A percentile compares a stretch with the other conserved stretches of the same genome.
These are phyloP conservation scores for Backusella australiensis DNA, from an alignment of 192 early-diverging fungal species.

Conservation along the genomic window DNA sequence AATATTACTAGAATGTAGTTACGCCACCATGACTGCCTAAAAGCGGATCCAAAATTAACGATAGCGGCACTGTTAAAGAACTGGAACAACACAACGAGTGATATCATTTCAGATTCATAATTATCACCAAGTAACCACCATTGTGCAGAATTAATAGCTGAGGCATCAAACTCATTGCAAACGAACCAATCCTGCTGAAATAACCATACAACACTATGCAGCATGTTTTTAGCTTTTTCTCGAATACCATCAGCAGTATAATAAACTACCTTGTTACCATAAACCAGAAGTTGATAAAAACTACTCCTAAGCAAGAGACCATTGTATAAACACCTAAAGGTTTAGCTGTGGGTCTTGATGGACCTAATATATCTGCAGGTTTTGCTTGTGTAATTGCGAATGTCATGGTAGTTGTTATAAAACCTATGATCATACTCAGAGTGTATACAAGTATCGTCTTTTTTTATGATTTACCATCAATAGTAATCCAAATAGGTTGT, in stretches of 20 bases:
- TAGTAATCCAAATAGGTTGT: slow-evolving; percentile 72
- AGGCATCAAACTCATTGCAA: slow-evolving; percentile 78
- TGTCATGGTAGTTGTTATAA: slow-evolving; percentile 59
- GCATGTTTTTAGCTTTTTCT: neutral
- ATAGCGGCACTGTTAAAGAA: slow-evolving; percentile 67
- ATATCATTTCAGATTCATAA: slow-evolving; percentile 68
- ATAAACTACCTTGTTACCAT: slow-evolving; percentile 35
- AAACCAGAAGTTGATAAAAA: slow-evolving; percentile 73
- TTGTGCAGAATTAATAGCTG: slow-evolving; percentile 54
- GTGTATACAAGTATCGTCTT: neutral
- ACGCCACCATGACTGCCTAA: slow-evolving; percentile 58
- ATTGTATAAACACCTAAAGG: slow-evolving; percentile 71
- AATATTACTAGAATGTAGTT: slow-evolving; percentile 61
- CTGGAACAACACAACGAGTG: slow-evolving; percentile 64
- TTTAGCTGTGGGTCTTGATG: slow-evolving; percentile 67
- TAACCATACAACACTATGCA: slow-evolving; percentile 48
- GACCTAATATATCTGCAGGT: slow-evolving; percentile 54
- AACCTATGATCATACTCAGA: neutral
- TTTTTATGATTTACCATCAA: slow-evolving; percentile 43
- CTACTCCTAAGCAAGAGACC: slow-evolving; percentile 63
- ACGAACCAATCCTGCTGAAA: slow-evolving; percentile 72
- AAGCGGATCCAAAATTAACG: slow-evolving; percentile 68
- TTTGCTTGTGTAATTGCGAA: slow-evolving; percentile 67
- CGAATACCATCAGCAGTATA: neutral
- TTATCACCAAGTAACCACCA: slow-evolving; percentile 86